These are phyloP conservation scores for Multifurca ochricompacta DNA, from an alignment of 768 basidiomycete genomes.

Conservation along the genomic window DNA sequence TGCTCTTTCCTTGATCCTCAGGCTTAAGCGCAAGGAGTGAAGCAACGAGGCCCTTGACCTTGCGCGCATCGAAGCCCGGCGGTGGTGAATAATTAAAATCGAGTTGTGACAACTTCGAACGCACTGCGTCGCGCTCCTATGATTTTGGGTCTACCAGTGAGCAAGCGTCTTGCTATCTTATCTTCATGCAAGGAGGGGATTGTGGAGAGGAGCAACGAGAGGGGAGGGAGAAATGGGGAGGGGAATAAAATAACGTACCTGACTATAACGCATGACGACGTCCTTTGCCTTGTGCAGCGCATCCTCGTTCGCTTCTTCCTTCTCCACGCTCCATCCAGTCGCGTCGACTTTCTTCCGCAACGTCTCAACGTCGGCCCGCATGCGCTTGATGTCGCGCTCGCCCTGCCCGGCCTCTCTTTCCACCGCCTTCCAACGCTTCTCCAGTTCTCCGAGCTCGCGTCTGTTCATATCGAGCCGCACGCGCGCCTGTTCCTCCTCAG, in stretches of 20 bases:
- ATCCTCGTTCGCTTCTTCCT: slow-evolving; percentile 52
- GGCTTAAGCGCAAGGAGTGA: slow-evolving; percentile 72
- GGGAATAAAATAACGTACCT: slow-evolving; percentile 39
- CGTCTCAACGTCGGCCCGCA: slow-evolving; percentile 50
- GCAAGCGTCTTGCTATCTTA: not conserved
- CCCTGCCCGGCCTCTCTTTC: slow-evolving; percentile 79
- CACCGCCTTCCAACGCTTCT: slow-evolving; percentile 73
- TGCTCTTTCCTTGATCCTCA: slow-evolving; percentile 68
- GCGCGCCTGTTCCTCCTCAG: slow-evolving; percentile 79
- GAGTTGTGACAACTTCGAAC: slow-evolving; percentile 56
- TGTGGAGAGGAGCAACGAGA: too few relatives aligned
- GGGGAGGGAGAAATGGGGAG: too few relatives aligned
- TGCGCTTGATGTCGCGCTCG: slow-evolving; percentile 54
- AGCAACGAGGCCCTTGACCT: slow-evolving; percentile 89
- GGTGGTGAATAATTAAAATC: slow-evolving; percentile 82
- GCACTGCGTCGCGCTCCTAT: slow-evolving; percentile 63
- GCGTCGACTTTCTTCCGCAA: slow-evolving; percentile 44
- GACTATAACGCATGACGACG: slow-evolving; percentile 47
- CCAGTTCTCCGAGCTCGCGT: slow-evolving; percentile 71
- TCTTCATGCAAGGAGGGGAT: too few relatives aligned
- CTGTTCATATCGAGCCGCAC: slow-evolving; percentile 68
- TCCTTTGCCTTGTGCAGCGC: slow-evolving; percentile 45
- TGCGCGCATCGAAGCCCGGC: slow-evolving; percentile 71
- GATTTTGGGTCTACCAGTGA: not conserved
- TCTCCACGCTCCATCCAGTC: slow-evolving; percentile 71